Evolutionary conservation across 345 rosid genomes (phyloP), one percentile per base, ranked within the genome.

Genomic region (Microcos paniculata): DNA sequence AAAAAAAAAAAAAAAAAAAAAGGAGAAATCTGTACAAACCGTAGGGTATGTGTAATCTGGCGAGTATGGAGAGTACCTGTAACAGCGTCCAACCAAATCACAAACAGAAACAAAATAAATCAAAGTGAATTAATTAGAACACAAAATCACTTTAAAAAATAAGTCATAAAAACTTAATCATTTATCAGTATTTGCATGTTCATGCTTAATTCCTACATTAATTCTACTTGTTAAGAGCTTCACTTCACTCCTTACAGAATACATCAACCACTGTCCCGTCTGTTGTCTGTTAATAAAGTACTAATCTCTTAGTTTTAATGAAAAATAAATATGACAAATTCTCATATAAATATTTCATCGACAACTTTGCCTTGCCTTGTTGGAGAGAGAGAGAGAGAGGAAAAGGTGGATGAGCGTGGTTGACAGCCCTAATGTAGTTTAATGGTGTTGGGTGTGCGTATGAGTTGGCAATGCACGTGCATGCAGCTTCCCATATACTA

Each of bases 31-130:
- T 63, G 77, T 82, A 81, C 91, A 80, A 78, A 95, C 99, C 96
- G 98, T 76, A 24, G 98, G 96, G 80, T 93, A 95, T 59, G 87
- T 81, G 87, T 95, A 95, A 74, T 95, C 97, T 63, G 91, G 93
- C 15, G 99, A 89, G 87, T 88, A 95, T 1, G 92, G 79, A 40
- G 99, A 90, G 90, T 89, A 95, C 91, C 99, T 95, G 90, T 77
- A 86, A 79, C 24, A 52, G 70, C 26, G 15, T 74, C 35, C 1
- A 75, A 21, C 16, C 26, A 21, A 63, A 46, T 8, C 4, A 35
- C 15, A 10, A 64, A n/a, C n/a, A 68, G 43, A 58, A 7, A 59
- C 52, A 38, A 61, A 57, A 8, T 19, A 33, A 67, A 72, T 16
- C n/a, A 23, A 75, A 76, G 57, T n/a, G n/a, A n/a, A n/a, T n/a